phyloP scores from a whole-genome alignment of 1,284 basidiomycete species.

The Leccinum insolens region DNA sequence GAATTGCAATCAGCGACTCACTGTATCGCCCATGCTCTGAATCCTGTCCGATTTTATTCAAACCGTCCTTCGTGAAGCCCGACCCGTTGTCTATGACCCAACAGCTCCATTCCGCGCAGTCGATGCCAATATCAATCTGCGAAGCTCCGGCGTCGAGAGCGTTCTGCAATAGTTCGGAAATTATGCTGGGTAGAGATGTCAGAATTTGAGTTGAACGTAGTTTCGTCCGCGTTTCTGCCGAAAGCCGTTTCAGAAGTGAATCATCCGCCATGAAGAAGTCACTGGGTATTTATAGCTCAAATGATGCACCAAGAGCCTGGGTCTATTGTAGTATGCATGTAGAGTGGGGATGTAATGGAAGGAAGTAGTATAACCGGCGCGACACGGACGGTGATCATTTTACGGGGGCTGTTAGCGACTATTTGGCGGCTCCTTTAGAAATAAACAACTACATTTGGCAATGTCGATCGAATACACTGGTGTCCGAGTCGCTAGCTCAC shows the following conservation, averaged over 20 bases:
- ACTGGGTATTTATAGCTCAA: background rate
- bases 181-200: constrained; percentile 75
- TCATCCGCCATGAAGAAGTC: constrained; percentile 23
- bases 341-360: background rate
- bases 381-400: background rate
- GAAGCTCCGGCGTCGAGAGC: constrained; percentile 71
- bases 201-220: constrained; percentile 84
- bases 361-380: background rate
- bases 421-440: constrained; percentile 26
- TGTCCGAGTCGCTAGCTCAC: constrained; percentile 44
- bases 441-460: constrained; percentile 33
- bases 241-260: constrained; percentile 40
- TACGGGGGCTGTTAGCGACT: constrained; percentile 7
- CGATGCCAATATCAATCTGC: constrained; percentile 64
- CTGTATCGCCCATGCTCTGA: constrained; percentile 65
- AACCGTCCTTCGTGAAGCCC: constrained; percentile 67
- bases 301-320: constrained; percentile 1
- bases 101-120: constrained; percentile 73
- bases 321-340: background rate
- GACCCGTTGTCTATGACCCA: constrained; percentile 84
- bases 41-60: constrained; percentile 56
- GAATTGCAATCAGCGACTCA: constrained; percentile 39
- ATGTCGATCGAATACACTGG: constrained; percentile 21
- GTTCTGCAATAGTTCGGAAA: constrained; percentile 87
- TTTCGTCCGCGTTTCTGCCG: constrained; percentile 57